phyloP scores from a whole-genome alignment of 2,329 filamentous ascomycete genomes.

The Colletotrichum abscissum region DNA sequence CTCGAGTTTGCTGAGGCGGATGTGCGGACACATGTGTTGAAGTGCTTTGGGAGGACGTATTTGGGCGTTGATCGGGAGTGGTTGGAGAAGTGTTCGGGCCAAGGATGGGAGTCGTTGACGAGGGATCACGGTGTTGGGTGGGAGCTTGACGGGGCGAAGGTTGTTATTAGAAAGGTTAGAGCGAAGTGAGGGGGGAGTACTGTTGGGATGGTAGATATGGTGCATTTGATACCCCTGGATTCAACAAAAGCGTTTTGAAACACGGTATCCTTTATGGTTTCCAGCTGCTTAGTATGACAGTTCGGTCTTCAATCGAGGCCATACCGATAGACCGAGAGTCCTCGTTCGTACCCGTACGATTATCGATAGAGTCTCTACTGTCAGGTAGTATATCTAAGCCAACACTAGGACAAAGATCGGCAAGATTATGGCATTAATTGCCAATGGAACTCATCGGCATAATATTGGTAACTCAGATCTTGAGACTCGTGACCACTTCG shows the following conservation, averaged over 20 bases:
- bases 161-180: conserved; percentile 76
- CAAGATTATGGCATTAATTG: too few species aligned
- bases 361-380: neutral
- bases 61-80: conserved; percentile 75
- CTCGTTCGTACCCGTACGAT: neutral
- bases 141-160: conserved; percentile 78
- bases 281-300: neutral
- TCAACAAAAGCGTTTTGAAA: conserved; percentile 2
- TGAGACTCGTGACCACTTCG: too few species aligned
- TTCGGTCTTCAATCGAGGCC: neutral
- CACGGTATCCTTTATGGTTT: neutral
- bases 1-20: conserved; percentile 84
- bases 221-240: conserved; percentile 30
- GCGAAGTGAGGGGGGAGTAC: conserved; percentile 14
- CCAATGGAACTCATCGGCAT: accelerated
- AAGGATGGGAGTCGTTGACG: conserved; percentile 78
- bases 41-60: conserved; percentile 88
- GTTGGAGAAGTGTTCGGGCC: conserved; percentile 75
- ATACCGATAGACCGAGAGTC: neutral
- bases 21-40: conserved; percentile 82
- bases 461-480: accelerated
- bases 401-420: too few species aligned
- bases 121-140: conserved; percentile 83
- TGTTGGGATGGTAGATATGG: neutral
- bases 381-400: too few species aligned